Evolutionary conservation across 1,284 basidiomycete genomes (phyloP).

Genomic region (Albatrellus sp.): DNA sequence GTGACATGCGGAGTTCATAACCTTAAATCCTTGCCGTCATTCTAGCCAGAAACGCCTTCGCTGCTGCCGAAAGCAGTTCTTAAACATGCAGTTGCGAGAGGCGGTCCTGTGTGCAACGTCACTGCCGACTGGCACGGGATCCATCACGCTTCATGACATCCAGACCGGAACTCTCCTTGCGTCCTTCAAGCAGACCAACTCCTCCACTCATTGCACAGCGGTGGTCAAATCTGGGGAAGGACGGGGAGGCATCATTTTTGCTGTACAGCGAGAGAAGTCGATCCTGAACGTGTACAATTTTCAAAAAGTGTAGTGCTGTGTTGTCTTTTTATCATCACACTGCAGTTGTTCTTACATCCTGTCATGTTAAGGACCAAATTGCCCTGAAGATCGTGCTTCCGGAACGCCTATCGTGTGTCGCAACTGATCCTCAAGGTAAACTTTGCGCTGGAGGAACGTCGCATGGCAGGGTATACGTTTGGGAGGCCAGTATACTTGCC

Average conservation of each 20-base stretch:
- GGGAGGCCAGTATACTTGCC: slow-evolving; percentile 72
- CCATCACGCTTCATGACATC: slow-evolving; percentile 59
- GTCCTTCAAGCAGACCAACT: slow-evolving; percentile 66
- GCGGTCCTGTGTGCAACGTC: slow-evolving; percentile 49
- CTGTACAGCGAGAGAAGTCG: slow-evolving; percentile 70
- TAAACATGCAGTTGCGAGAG: slow-evolving; percentile 52
- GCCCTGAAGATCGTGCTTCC: slow-evolving; percentile 80
- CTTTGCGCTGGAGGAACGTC: slow-evolving; percentile 82
- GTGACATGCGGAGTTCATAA: too few relatives aligned
- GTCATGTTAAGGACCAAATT: slow-evolving; percentile 64
- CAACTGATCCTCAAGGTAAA: slow-evolving; percentile 59
- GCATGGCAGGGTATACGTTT: slow-evolving; percentile 85
- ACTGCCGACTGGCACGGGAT: slow-evolving; percentile 36
- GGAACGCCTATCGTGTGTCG: slow-evolving; percentile 75
- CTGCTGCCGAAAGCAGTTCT: too few relatives aligned
- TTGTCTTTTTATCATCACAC: slow-evolving; percentile 3
- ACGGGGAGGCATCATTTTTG: slow-evolving; percentile 65
- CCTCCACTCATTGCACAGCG: slow-evolving; percentile 43
- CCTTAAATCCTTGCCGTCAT: too few relatives aligned
- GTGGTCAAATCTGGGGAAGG: slow-evolving; percentile 50
- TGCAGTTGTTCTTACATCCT: background rate
- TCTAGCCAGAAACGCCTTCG: too few relatives aligned
- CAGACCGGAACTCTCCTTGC: slow-evolving; percentile 55
- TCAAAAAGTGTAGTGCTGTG: slow-evolving; percentile 48
- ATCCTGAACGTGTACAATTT: slow-evolving; percentile 73